These are phyloP conservation scores for Plantago ovata DNA, from an alignment of 257 asterid species.

Conservation along the genomic window DNA sequence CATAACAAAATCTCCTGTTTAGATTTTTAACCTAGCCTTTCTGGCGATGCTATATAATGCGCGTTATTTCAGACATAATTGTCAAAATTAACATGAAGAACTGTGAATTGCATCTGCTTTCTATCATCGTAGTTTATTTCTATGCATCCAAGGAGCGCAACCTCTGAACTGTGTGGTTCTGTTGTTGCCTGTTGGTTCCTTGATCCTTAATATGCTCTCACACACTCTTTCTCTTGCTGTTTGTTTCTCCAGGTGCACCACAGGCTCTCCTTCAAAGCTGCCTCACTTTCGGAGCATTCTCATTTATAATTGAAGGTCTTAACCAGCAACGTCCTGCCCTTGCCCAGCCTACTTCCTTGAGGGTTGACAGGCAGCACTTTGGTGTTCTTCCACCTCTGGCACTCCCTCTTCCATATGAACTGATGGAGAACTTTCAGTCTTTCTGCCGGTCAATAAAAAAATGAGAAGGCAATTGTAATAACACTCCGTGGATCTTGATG, in stretches of 20 bases:
- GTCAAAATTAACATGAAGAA: not conserved
- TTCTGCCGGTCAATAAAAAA: slow-evolving; percentile 68
- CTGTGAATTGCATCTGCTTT: not conserved
- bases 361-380: slow-evolving; percentile 27
- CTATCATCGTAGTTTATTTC: not conserved
- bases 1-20: not conserved
- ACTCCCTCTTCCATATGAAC: slow-evolving; percentile 74
- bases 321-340: slow-evolving; percentile 89
- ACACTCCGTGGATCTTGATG: not conserved
- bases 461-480: slow-evolving; percentile 20
- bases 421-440: slow-evolving; percentile 72
- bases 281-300: slow-evolving; percentile 89
- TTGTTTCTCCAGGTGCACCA: slow-evolving; percentile 68
- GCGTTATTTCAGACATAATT: not conserved
- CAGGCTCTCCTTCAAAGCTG: slow-evolving; percentile 93
- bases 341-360: slow-evolving; percentile 43
- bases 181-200: not conserved
- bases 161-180: not conserved
- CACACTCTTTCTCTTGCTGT: slow-evolving; percentile 1
- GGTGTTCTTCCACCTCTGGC: slow-evolving; percentile 71
- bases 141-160: not conserved
- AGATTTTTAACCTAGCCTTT: not conserved
- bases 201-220: not conserved
- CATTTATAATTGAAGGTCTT: slow-evolving; percentile 79
- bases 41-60: not conserved